Conservation (phyloP, 169 alveolate species). For the Plasmodium knowlesi region DNA sequence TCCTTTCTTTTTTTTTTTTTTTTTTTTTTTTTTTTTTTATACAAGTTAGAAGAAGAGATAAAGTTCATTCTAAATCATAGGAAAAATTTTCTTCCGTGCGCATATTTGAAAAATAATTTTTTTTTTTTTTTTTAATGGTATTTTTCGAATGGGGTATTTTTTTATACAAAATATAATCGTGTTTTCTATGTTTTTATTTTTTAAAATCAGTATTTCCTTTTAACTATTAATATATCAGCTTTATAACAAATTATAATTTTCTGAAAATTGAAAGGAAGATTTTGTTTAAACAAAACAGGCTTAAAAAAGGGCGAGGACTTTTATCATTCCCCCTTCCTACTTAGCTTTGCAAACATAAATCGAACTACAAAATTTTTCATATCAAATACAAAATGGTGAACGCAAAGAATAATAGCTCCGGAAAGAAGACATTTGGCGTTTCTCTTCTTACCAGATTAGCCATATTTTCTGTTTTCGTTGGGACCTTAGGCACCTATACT, state of each 20-base stretch:
- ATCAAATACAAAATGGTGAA: background rate
- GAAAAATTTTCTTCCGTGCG: background rate
- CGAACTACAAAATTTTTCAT: background rate
- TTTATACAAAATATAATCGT: too few relatives aligned
- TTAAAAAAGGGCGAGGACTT: background rate
- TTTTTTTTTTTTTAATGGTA: background rate
- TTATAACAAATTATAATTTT: too few relatives aligned
- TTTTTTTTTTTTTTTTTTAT: too few relatives aligned
- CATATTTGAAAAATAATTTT: background rate
- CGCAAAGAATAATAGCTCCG: background rate
- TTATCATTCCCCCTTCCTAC: background rate
- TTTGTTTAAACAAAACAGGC: background rate
- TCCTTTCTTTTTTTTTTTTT: too few relatives aligned
- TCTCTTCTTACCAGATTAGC: background rate
- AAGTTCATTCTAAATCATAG: background rate
- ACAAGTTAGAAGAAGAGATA: background rate
- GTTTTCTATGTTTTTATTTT: background rate
- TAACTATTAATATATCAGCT: background rate
- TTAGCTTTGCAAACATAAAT: background rate
- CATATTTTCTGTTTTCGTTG: constrained; percentile 3
- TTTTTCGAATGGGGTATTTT: background rate
- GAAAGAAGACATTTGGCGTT: background rate
- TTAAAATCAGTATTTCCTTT: too few relatives aligned
- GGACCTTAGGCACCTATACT: background rate
- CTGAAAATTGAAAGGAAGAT: background rate